Base-by-base conservation (phyloP, 495 filamentous ascomycete species). In the Penicillium ucsense region DNA sequence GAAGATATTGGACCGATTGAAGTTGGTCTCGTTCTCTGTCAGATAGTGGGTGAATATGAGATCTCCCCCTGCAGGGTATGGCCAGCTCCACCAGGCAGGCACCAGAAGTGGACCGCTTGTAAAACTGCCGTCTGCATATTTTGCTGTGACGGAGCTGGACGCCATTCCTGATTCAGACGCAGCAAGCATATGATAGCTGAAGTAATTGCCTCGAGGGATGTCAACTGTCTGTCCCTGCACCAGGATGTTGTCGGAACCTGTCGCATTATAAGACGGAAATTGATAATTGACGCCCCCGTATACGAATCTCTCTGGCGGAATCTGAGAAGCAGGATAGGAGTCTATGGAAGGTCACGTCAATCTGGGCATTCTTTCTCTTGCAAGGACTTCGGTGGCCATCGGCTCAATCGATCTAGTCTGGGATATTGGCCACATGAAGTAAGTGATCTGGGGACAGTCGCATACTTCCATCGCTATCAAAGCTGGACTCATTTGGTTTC, bases 1-100 rank as follows among this genome's bases (percentile, higher is more conserved):
- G 45, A 74, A 79, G 20, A 79, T 74, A 40, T 74, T 72, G n/a
- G 68, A 72, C 8, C 68, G 62, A 42, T 79, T 79, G 49, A 61
- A 76, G 51, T 78, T 63, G 2, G 71, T 66, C 3, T 56, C 59
- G 0, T 62, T 62, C 38, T 66, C 61, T 1, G 73, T 75, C 33
- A 68, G 65, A 45, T 67, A 73, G 34, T 55, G 69, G 11, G 75
- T 69, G 43, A 79, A 75, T 27, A 76, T 54, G 36, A 79, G 45
- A 41, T 77, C 71, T 11, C 74, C 75, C 10, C 73, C 69, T 8
- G 70, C 66, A 5, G 72, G 67, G 34, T 72, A 74, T 9, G 73
- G 63, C 61, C 68, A 76, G 44, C 56, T 66, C 51, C 61, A 74
- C 64, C 68, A 77, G 12, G 71, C 65, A 9, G 71, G 60, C 2